Evolutionary conservation across 257 asterid genomes (phyloP), one percentile per base, ranked within the genome.

Genomic region (Forsythia suspensa): DNA sequence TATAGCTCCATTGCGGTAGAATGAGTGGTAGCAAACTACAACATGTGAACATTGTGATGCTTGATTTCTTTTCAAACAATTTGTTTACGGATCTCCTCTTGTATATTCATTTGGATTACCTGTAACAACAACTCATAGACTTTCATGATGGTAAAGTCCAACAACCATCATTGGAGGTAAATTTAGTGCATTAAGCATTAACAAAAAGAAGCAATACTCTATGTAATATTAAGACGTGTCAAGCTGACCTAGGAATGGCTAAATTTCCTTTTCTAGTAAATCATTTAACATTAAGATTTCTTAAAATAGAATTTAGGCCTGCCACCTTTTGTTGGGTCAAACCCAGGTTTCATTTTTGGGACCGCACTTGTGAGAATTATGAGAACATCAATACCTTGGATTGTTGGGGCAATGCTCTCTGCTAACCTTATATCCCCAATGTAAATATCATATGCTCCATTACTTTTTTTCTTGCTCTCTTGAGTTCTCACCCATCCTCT

Each of bases 1-100:
- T 72, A 96, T 94, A 73, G 96, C 98, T 77, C 99, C 99, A 72
- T 96, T 96, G 89, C 94, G 97, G 89, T 96, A 96, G 90, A 94
- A 96, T 41, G 99, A 96, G 83, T 92, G 97, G 85, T 96, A 90
- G 89, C 99, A 96, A 77, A 92, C 96, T 18, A 96, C 99, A 77
- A 94, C 90, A 79, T 94, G 88, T 20, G 97, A 86, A 83, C 99
- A 93, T 79, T 88, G 97, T 68, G 98, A 89, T 67, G 94, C 96
- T 86, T 91, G 97, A 80, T 96, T 96, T 74, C 94, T 92, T 90
- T 96, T 96, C 73, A 96, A 78, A 94, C 98, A 63, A 96, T 96
- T 85, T 94, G 99, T 86, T 96, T 94, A 52, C 98, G 99, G 29
- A 92, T 90, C 82, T 94, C 98, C 85, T 96, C 99, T 81, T 94